A percentile compares a stretch with the other conserved stretches of the same genome.
Conservation (phyloP, 192 early-diverging fungal species). For the Chytriomyces hyalinus region DNA sequence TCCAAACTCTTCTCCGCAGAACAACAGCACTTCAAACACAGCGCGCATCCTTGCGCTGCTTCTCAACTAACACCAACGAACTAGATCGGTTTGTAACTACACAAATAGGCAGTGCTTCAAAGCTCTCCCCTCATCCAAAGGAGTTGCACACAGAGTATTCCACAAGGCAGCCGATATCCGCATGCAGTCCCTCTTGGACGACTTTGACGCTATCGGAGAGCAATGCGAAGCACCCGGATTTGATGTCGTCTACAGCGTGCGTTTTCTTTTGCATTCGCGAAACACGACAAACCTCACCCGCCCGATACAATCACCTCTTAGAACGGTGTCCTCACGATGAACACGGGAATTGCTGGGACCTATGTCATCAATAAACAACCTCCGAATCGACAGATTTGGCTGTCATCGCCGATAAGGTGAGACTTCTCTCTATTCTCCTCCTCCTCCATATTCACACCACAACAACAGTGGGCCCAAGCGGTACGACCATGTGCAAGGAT, state of each 20-base stretch:
- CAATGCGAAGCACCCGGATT: conserved; percentile 20
- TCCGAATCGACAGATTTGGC: conserved; percentile 97
- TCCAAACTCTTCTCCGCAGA: no score
- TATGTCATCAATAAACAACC: conserved; percentile 99
- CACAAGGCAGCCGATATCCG: conserved; percentile 25
- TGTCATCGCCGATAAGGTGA: conserved; percentile 81
- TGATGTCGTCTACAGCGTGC: conserved; percentile 29
- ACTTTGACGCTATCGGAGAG: conserved; percentile 27
- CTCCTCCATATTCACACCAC: no score
- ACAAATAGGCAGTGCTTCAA: no score
- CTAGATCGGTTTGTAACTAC: no score
- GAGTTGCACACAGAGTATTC: neutral
- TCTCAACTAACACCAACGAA: no score
- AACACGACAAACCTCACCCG: no score
- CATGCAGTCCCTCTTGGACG: conserved; percentile 20
- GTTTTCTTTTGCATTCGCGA: neutral
- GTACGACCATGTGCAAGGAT: conserved; percentile 14
- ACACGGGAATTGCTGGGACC: conserved; percentile 76
- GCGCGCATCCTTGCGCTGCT: no score
- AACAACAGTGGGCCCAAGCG: conserved; percentile 23
- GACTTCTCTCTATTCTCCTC: neutral
- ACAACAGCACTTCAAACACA: no score
- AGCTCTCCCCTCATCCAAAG: no score
- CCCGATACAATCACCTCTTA: conserved; percentile 1
- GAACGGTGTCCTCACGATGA: conserved; percentile 87